Conservation (phyloP, 2,329 filamentous ascomycete species). For the Byssochlamys sp. region DNA sequence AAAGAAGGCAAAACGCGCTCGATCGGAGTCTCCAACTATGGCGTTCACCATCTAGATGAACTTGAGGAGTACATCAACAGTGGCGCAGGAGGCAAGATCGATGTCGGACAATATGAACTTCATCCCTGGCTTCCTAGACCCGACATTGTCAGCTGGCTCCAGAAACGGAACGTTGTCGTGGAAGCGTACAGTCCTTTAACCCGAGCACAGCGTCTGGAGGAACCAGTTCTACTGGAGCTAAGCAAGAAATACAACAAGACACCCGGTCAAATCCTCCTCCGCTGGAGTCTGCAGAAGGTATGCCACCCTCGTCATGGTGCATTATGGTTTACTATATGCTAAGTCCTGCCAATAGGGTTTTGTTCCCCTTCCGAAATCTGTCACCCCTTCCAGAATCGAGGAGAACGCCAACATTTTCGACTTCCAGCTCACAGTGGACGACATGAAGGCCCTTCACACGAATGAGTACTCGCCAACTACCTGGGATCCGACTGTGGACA, state of each 20-base stretch:
- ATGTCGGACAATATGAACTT: constrained; percentile 79
- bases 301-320: constrained; percentile 1
- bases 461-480: constrained; percentile 34
- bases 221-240: constrained; percentile 43
- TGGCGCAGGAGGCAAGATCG: constrained; percentile 54
- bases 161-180: constrained; percentile 51
- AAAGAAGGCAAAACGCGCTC: constrained; percentile 30
- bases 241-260: constrained; percentile 50
- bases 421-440: constrained; percentile 49
- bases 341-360: constrained; percentile 40
- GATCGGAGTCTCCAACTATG: constrained; percentile 34
- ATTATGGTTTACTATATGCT: neutral
- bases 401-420: constrained; percentile 53
- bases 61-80: constrained; percentile 31
- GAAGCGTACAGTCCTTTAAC: constrained; percentile 47
- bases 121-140: constrained; percentile 77
- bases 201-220: constrained; percentile 40
- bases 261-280: constrained; percentile 48
- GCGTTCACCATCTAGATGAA: constrained; percentile 31
- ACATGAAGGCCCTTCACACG: constrained; percentile 49
- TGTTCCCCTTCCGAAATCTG: constrained; percentile 54
- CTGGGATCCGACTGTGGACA: neutral
- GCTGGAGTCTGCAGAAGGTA: constrained; percentile 54
- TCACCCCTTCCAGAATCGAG: constrained; percentile 51
- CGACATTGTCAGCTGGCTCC: constrained; percentile 72